Base-by-base conservation (phyloP, 2,329 filamentous ascomycete genomes). In the Claviceps sp. region DNA sequence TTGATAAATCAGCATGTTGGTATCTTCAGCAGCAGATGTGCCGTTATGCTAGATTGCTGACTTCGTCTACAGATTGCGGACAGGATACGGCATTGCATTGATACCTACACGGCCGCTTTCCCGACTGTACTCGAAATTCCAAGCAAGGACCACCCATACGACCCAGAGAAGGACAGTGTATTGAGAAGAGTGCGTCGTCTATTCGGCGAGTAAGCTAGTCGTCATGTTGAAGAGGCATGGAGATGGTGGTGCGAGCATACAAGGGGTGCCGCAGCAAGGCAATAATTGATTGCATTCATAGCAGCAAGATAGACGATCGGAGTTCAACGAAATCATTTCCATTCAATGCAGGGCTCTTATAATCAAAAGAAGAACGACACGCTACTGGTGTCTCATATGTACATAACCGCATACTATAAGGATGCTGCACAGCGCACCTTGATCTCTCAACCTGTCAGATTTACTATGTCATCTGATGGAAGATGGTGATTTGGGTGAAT, bases 141-240 rank as follows among this genome's bases (percentile, higher is more conserved):
- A 24, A 95, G 89, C 72, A 98, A 98, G 76, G 93, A 98, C 68
- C 93, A 98, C 68, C 93, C 93, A 2, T 98, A 98, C 65, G 91
- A 98, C 62, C 93, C 93, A 0, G 93, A 98, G 72, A 98, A 98
- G 75, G 93, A 98, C 69, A 97, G 91, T 65, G 91, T 98, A 44
- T 69, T 98, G 70, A 87, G 90, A 72, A 80, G 93, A 59, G 93
- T 98, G 46, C 73, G 77, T 56, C 73, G 77, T 54, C 58, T 81
- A 52, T 84, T 84, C 71, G 81, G 81, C 60, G 81, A 90, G 73
- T 90, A 80, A 66, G 43, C 16, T 48, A 22, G 14, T 47, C 10
- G 1, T 14, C 22, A n/a, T 22, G 8, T 24, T 14, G 10, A 16
- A 22, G 22, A n/a, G 22, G 14, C 43, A 1, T 22, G 24, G 22